phyloP scores from a whole-genome alignment of 176 grass and related monocot species.

The Microstegium vimineum region DNA sequence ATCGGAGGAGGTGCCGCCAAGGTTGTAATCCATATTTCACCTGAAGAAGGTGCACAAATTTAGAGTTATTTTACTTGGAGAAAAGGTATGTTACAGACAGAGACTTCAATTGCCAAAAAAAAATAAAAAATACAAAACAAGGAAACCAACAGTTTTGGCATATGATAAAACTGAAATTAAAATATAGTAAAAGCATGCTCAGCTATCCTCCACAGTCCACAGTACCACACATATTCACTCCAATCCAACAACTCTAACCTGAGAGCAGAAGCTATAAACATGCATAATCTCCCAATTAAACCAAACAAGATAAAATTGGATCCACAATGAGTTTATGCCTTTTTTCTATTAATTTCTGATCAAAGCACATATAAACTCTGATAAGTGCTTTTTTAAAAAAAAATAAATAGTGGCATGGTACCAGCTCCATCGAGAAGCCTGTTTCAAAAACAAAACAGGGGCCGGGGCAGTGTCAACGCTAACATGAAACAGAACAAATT shows the following conservation, averaged over 20 bases:
- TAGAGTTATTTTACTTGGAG: not conserved
- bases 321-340: not conserved
- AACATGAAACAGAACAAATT: not conserved
- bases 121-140: not conserved
- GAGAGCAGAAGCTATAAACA: not conserved
- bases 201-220: not conserved
- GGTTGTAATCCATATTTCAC: slow-evolving; percentile 16
- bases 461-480: not conserved
- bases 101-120: not conserved
- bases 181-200: not conserved
- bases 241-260: not conserved
- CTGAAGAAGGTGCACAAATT: not conserved
- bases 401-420: not conserved
- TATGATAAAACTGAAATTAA: not conserved
- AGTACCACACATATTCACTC: not conserved
- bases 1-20: not conserved
- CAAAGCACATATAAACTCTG: not conserved
- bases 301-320: not conserved
- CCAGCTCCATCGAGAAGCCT: not conserved
- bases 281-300: not conserved
- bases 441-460: not conserved
- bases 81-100: not conserved
- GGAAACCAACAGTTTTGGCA: not conserved
- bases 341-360: not conserved
- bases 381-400: not conserved